Evolutionary conservation across 1,284 basidiomycete species (phyloP), one percentile per base, ranked within the genome.

Genomic region (Trametes versicolor): DNA sequence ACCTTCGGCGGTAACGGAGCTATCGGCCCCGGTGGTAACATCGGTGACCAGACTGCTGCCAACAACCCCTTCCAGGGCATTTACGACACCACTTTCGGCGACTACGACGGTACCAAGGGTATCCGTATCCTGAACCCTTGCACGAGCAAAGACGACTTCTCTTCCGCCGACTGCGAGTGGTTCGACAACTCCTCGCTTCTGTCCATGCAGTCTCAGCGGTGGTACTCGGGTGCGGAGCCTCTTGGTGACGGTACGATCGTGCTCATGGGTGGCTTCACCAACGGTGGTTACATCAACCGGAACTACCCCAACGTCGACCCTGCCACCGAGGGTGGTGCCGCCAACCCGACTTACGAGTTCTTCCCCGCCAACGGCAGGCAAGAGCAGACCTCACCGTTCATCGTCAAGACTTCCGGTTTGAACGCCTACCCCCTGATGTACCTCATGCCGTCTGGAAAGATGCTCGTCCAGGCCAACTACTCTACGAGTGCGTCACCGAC

Each of bases 401-500:
- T 98, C 80, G 79, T 87, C 66, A 83, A 87, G 48, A 95, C 96
- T 0, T 92, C 94, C 43, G 96, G 96, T 56, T 85, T 97, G 72
- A 98, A 98, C 79, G 84, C 96, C 6, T 98, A 97, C 71, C 88
- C 95, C 0, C 89, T 95, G 71, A 89, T 92, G 0, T 97, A 87
- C 86, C 84, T 97, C 58, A 86, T 98, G 81, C 88, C 93, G 1
- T 94, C 92, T 1, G 95, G 95, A 57, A 89, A 88, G 72, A 84
- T 94, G 80, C 88, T 97, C 72, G 83, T 97, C 49, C 95, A 97
- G 76, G 92, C 95, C 4, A 95, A 96, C 74, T 80, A 84, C 74
- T 97, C 89, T 63, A 91, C 91, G 4, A 87, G 90, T 88, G 73
- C 65, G 85, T 83, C 9, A 13, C 32, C 57, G 74, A 77, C 51